These are phyloP conservation scores for Firmiana major DNA, from an alignment of 345 rosid genomes.

Conservation along the genomic window DNA sequence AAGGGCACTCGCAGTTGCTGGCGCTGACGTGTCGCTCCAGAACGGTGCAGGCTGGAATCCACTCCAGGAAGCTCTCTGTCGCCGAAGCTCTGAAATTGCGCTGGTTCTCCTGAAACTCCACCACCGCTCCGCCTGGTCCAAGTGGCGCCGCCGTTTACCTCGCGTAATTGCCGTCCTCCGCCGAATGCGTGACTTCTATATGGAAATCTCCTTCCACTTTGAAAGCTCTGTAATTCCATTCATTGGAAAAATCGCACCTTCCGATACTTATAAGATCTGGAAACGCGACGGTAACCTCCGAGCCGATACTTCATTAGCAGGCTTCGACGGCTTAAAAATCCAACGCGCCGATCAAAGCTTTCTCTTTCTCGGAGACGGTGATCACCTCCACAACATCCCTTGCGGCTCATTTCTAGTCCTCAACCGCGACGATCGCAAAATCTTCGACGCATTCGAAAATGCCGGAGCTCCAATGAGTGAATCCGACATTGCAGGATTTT, in stretches of 20 bases:
- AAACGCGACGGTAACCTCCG: constrained; percentile 87
- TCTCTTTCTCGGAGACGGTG: constrained; percentile 84
- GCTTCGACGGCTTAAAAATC: constrained; percentile 86
- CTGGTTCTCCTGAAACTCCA: constrained; percentile 43
- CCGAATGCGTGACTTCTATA: constrained; percentile 89
- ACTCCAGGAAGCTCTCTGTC: constrained; percentile 68
- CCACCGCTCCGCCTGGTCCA: constrained; percentile 74
- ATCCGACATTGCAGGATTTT: constrained; percentile 52
- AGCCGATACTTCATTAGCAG: constrained; percentile 77
- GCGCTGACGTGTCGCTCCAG: constrained; percentile 74
- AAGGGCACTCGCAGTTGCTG: constrained; percentile 50
- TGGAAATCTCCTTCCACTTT: constrained; percentile 88
- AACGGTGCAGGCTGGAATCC: constrained; percentile 84
- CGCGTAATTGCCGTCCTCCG: constrained; percentile 61
- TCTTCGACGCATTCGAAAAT: constrained; percentile 72
- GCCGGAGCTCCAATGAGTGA: constrained; percentile 70
- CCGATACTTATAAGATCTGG: constrained; percentile 96
- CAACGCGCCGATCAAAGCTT: constrained; percentile 87
- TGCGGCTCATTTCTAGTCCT: constrained; percentile 73
- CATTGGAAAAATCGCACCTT: constrained; percentile 81
- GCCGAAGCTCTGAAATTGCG: constrained; percentile 55
- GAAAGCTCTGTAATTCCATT: constrained; percentile 95
- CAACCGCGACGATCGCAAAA: constrained; percentile 63
- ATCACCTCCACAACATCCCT: constrained; percentile 42
- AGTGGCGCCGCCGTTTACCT: constrained; percentile 86